Evolutionary conservation across 2,329 filamentous ascomycete genomes (phyloP), one percentile per base, ranked within the genome.

Genomic region (Neopestalotiopsis sp.): DNA sequence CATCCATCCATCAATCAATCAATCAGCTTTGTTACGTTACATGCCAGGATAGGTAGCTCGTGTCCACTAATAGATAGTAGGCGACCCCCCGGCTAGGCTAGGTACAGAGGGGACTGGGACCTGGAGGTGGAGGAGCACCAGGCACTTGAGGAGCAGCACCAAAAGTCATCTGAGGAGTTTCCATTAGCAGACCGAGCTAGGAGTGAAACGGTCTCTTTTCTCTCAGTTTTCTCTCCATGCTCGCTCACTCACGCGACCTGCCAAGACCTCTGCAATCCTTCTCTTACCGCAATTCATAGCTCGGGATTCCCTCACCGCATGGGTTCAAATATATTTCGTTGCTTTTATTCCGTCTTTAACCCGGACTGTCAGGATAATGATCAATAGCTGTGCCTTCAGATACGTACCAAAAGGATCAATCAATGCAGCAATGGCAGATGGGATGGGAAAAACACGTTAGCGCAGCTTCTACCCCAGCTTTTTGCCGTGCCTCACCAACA

Each of bases 21-120:
- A 62, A 32, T 40, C 59, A 40, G 32, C 59, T 62, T 62, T 62
- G 32, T 40, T 62, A 62, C 59, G 59, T 62, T 62, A 62, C 59
- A 62, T 62, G 30, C 32, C 34, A 30, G 28, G 14, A n/a, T 14
- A 14, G 7, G 42, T 13, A n/a, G 45, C 45, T 52, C 45, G 45
- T 52, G 45, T 52, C 45, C 45, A 52, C 45, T 52, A 52, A 52
- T 52, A 52, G 45, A 52, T 52, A 52, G 45, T 52, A 20, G 34
- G 6, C 34, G 10, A 10, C 34, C 34, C 34, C 45, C 17, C 45
- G 14, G 14, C 45, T 9, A 9, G 45, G 45, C 17, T 6, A 49
- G 45, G 45, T 38, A 38, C 34, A 9, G 45, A 49, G 45, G 45
- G 45, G 45, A 49, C 45, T 5, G 24, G 24, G 34, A 38, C 34